A percentile compares a stretch with the other conserved stretches of the same genome.
phyloP scores from a whole-genome alignment of 2,329 filamentous ascomycete species.

The Fusarium sp. region DNA sequence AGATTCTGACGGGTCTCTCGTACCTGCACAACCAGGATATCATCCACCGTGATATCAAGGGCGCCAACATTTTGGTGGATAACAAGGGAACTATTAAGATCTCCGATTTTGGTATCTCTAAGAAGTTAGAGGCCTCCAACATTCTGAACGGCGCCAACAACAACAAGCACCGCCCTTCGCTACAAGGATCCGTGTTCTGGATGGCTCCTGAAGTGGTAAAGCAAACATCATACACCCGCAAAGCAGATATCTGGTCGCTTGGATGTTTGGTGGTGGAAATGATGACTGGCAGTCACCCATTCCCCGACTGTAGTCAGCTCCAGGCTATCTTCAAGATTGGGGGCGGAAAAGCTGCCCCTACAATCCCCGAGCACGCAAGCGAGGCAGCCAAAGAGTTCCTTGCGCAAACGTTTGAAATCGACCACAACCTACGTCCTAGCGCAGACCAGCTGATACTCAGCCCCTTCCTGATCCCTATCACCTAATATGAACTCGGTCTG shows the following conservation, averaged over 20 bases:
- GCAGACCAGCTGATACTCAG: constrained; percentile 90
- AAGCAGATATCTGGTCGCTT: constrained; percentile 98
- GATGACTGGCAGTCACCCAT: constrained; percentile 97
- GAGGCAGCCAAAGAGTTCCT: constrained; percentile 87
- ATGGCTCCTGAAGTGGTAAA: constrained; percentile 99
- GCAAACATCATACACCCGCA: constrained; percentile 96
- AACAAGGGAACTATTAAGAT: constrained; percentile 99
- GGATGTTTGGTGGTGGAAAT: constrained; percentile 98
- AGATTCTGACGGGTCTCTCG: constrained; percentile 91
- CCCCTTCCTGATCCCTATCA: constrained; percentile 81
- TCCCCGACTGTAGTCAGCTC: constrained; percentile 95
- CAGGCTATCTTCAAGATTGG: constrained; percentile 99
- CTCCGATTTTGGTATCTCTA: constrained; percentile 98
- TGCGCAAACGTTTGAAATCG: constrained; percentile 91
- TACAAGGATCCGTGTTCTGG: constrained; percentile 99
- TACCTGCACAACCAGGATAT: constrained; percentile 96
- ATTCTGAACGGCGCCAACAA: constrained; percentile 77
- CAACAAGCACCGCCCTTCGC: constrained; percentile 77
- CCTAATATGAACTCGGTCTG: constrained; percentile 45
- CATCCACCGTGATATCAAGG: constrained; percentile 99
- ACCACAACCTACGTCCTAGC: constrained; percentile 90
- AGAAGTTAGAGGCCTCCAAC: constrained; percentile 93
- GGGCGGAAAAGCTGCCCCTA: constrained; percentile 85
- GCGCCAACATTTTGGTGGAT: constrained; percentile 97
- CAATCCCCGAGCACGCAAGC: constrained; percentile 87